Evolutionary conservation across 208 protist species (phyloP).

Genomic region (Leishmania tropica): DNA sequence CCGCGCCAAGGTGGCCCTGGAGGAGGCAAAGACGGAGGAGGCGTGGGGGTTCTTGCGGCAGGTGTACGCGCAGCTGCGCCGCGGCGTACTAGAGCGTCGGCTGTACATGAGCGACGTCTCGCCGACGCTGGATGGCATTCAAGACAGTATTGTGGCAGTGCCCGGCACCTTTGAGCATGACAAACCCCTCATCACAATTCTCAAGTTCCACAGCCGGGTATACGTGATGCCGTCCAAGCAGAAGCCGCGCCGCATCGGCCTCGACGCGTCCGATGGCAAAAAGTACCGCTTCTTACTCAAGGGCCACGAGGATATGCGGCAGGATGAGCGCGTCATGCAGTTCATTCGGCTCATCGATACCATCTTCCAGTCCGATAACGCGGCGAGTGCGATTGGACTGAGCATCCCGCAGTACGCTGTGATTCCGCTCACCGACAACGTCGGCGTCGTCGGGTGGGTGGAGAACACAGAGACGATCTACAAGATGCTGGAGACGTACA

Average conservation of each 20-base stretch:
- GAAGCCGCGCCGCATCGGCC: slow-evolving; percentile 97
- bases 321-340: slow-evolving; percentile 99
- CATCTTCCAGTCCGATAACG: slow-evolving; percentile 93
- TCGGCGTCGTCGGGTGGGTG: slow-evolving; percentile 99
- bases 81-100: slow-evolving; percentile 69
- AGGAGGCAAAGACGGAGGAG: slow-evolving; percentile 58
- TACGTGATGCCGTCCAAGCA: slow-evolving; percentile 99
- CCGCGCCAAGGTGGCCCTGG: slow-evolving; percentile 57
- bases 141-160: slow-evolving; percentile 97
- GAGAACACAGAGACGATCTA: slow-evolving; percentile 98
- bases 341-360: slow-evolving; percentile 99
- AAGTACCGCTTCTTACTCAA: slow-evolving; percentile 99
- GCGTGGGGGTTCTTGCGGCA: slow-evolving; percentile 84
- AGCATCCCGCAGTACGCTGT: slow-evolving; percentile 97
- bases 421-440: slow-evolving; percentile 99
- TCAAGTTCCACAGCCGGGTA: slow-evolving; percentile 92
- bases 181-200: slow-evolving; percentile 94
- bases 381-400: slow-evolving; percentile 86
- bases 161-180: slow-evolving; percentile 96
- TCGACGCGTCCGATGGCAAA: slow-evolving; percentile 95
- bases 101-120: slow-evolving; percentile 91
- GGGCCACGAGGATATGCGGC: slow-evolving; percentile 98
- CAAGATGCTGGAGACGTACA: slow-evolving; percentile 87
- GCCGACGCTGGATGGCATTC: slow-evolving; percentile 92
- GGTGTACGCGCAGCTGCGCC: slow-evolving; percentile 83